Base-by-base conservation (phyloP, 257 asterid species). In the Solanum chmielewskii region DNA sequence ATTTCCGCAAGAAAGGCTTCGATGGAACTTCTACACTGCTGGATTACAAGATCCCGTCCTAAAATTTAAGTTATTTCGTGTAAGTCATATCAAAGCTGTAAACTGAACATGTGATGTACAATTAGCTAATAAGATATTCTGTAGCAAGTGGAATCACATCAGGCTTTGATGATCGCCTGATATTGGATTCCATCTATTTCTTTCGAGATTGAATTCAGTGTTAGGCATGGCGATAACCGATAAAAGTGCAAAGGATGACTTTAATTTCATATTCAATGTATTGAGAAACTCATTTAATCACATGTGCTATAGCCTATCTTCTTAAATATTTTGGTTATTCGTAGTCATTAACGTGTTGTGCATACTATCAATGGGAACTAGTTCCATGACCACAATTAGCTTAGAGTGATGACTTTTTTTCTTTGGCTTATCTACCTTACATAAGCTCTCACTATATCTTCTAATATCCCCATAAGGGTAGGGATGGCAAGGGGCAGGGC, bases 11-110 rank as follows among this genome's bases (percentile, higher is more conserved):
- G 2, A 93, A 93, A 86, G 97, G 98, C 9, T 93, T 92, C 25
- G 93, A 91, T 85, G 97, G 97, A 74, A 68, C 87, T 74, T 89
- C 98, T 29, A 20, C 91, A 2, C 80, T 93, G 87, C 80, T 64
- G 47, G 93, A 92, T 92, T 94, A 92, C 91, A 91, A 88, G 92
- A 89, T 93, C 85, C 89, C 42, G 85, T 35, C 77, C 39, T 62
- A 59, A 31, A 35, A 83, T 1, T 21, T 33, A 5, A 83, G 14
- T 41, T 41, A 42, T 76, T 42, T 76, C 14, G 9, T 13, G 9
- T 11, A 25, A 44, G 15, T 5, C 3, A 7, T 77, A 77, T 44
- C 25, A 77, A 7, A 77, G 62, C 13, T 77, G 4, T 3, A 8
- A 76, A 25, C 6, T 14, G 62, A 44, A 77, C 39, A 12, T 3